Evolutionary conservation across 176 grass and related monocot species (phyloP).

Genomic region (Pontederia crassipes): DNA sequence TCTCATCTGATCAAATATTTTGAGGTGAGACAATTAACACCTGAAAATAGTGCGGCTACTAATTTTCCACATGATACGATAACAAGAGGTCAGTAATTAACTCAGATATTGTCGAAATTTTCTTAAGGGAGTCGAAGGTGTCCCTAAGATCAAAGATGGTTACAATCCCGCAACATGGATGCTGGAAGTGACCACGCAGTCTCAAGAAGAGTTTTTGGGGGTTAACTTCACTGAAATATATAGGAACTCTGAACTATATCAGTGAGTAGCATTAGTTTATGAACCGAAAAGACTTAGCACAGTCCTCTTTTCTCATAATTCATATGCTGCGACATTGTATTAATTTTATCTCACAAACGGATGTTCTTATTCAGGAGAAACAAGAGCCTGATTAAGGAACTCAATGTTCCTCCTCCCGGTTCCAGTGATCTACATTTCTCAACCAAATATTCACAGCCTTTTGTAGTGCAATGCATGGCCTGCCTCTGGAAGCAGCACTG

Average conservation of each 20-base stretch:
- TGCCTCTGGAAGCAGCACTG: constrained; percentile 72
- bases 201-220: constrained; percentile 47
- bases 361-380: constrained; percentile 34
- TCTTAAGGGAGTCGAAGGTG: constrained; percentile 39
- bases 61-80: background rate
- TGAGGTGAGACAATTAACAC: constrained; percentile 34
- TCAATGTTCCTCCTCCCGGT: constrained; percentile 42
- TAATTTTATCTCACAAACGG: too few relatives aligned
- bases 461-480: constrained; percentile 52
- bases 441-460: constrained; percentile 47
- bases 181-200: constrained; percentile 43
- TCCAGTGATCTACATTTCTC: constrained; percentile 61
- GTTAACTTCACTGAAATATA: constrained; percentile 44
- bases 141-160: constrained; percentile 57
- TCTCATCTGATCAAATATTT: constrained; percentile 51
- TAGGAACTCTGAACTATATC: constrained; percentile 52
- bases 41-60: background rate
- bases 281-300: too few relatives aligned
- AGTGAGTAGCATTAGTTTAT: constrained; percentile 18
- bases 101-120: background rate
- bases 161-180: constrained; percentile 90
- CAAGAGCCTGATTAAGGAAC: constrained; percentile 44
- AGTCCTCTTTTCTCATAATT: too few relatives aligned
- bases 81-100: too few relatives aligned
- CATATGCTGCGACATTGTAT: too few relatives aligned